These are phyloP conservation scores for Aspergillus candidus DNA, from an alignment of 2,329 filamentous ascomycete species.

Conservation along the genomic window DNA sequence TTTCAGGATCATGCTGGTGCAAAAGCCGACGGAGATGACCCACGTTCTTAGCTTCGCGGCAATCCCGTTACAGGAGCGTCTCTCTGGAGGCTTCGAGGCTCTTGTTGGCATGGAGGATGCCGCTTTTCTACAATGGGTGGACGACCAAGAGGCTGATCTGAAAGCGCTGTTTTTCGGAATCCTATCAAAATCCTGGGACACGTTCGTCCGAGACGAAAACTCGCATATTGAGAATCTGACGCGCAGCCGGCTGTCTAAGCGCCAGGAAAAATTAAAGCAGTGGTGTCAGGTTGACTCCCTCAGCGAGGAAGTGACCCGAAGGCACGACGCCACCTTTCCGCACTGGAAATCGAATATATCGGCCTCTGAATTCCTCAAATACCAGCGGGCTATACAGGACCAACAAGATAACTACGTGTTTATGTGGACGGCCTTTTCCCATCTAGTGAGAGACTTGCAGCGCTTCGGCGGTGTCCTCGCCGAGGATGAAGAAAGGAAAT, in stretches of 20 bases:
- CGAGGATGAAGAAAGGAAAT: slow-evolving; percentile 59
- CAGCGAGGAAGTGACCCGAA: slow-evolving; percentile 65
- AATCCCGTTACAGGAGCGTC: slow-evolving; percentile 61
- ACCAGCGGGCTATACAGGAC: slow-evolving; percentile 83
- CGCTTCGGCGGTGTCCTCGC: slow-evolving; percentile 78
- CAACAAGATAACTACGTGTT: slow-evolving; percentile 85
- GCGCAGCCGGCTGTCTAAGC: slow-evolving; percentile 61
- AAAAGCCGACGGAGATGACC: slow-evolving; percentile 79
- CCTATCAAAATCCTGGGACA: slow-evolving; percentile 78
- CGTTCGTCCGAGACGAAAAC: slow-evolving; percentile 79
- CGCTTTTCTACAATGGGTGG: slow-evolving; percentile 81
- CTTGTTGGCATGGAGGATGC: slow-evolving; percentile 85
- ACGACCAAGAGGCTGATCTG: slow-evolving; percentile 69
- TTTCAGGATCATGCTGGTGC: slow-evolving; percentile 86
- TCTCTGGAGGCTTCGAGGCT: slow-evolving; percentile 73
- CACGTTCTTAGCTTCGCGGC: slow-evolving; percentile 67
- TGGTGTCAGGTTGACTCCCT: slow-evolving; percentile 68
- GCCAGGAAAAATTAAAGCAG: slow-evolving; percentile 72
- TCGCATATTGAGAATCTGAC: slow-evolving; percentile 69
- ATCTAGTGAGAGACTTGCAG: slow-evolving; percentile 70
- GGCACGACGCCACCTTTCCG: slow-evolving; percentile 79
- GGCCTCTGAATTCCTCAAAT: slow-evolving; percentile 82
- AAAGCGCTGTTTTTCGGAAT: slow-evolving; percentile 77
- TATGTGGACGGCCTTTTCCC: slow-evolving; percentile 66
- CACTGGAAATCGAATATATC: slow-evolving; percentile 97